Conservation (phyloP, 108 stramenopile genomes). For the Cyclotella choctawhatcheeana region DNA sequence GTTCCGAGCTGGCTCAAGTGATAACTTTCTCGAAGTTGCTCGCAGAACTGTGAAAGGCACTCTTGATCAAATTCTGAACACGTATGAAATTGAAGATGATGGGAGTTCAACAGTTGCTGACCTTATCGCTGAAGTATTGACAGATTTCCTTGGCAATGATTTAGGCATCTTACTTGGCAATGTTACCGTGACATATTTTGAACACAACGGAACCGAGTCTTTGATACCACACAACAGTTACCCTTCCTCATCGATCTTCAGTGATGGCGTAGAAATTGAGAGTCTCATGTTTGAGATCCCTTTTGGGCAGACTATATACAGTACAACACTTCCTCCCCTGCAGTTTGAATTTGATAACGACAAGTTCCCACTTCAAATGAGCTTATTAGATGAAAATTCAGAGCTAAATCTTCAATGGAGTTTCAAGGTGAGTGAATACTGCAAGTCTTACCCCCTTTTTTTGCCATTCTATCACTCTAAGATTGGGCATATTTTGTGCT, state of each 20-base stretch:
- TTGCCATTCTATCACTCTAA: too few species aligned
- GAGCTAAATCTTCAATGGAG: neutral
- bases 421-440: too few species aligned
- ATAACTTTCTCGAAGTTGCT: constrained; percentile 2
- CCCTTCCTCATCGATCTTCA: too few species aligned
- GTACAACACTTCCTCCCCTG: neutral
- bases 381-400: neutral
- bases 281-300: constrained; percentile 49
- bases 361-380: neutral
- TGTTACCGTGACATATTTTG: constrained; percentile 11
- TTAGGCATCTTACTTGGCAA: neutral
- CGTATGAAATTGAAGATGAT: constrained; percentile 15
- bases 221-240: neutral
- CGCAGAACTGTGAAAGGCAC: constrained; percentile 15
- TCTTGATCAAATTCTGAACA: constrained; percentile 9
- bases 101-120: constrained; percentile 30
- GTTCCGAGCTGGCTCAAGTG: neutral
- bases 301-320: constrained; percentile 12
- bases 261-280: neutral
- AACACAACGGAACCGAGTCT: constrained; percentile 4
- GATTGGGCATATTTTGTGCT: too few species aligned
- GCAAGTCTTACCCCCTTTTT: too few species aligned
- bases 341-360: neutral
- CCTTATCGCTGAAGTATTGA: constrained; percentile 11
- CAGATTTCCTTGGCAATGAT: constrained; percentile 14